Base-by-base conservation (phyloP, 75 land plant genomes). In the Adiantum capillusveneris region DNA sequence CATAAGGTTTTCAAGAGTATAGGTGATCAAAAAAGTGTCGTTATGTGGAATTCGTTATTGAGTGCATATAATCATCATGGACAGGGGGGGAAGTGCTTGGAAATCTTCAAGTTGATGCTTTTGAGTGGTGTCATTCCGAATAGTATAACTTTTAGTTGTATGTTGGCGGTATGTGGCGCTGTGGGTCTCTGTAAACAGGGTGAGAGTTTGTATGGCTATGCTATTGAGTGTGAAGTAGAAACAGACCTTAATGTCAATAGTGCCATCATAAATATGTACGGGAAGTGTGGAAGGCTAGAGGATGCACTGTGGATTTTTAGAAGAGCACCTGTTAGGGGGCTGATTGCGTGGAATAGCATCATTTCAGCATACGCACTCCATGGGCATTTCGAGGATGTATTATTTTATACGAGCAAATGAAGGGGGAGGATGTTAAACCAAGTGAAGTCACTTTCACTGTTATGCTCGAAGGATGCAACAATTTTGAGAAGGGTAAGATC, bases 261-360 rank as follows among this genome's bases (percentile, higher is more conserved):
- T 45, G 59, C 60, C 43, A 58, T 80, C 25, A 21, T 80, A 19
- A 51, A 64, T 57, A 60, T 73, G 75, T 80, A 80, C 65, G 75
- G 65, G 2, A 80, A 75, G 50, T 75, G 68, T 57, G 63, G 37
- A 22, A 67, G 56, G 46, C 58, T 71, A 17, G 53, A 61, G n/a
- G 19, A 53, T 54, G 77, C 77, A 13, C 41, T 44, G 66, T 18
- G 30, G n/a, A 58, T 74, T 7, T 79, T 79, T 51, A 48, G 66
- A 13, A 21, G 39, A 16, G 22, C 57, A 12, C 31, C 34, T 0
- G 3, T 25, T 0, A 62, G 66, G 58, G 74, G 70, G 63, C 29
- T 68, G 31, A 65, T 70, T 0, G n/a, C 70, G 28, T 79, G 82
- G 82, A 79, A 74, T 49, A 50, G 77, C 11, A 16, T 79, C n/a